A percentile compares a stretch with the other conserved stretches of the same genome.
Evolutionary conservation across 257 asterid species (phyloP).

Genomic region (Mitragyna speciosa): DNA sequence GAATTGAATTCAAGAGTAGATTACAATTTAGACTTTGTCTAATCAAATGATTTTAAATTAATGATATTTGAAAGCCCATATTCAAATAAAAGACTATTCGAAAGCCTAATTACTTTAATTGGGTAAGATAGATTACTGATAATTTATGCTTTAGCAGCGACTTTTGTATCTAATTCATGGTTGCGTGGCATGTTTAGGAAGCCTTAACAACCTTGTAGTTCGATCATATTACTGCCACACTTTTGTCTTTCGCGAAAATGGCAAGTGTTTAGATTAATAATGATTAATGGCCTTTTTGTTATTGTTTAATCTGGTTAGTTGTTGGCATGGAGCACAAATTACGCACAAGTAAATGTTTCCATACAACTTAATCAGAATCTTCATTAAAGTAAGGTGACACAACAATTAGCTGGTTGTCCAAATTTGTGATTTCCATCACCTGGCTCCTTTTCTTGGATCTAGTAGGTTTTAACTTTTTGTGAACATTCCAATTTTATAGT

Average conservation of each 20-base stretch:
- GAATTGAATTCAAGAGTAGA: constrained; percentile 21
- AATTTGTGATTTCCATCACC: background rate
- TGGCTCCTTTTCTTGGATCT: background rate
- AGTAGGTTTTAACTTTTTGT: background rate
- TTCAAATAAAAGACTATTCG: background rate
- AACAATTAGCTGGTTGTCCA: background rate
- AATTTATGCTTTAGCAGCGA: background rate
- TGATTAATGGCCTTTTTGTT: background rate
- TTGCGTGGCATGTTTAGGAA: background rate
- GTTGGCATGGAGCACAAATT: background rate
- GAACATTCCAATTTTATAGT: background rate
- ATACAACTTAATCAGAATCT: constrained; percentile 14
- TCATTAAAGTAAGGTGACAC: background rate
- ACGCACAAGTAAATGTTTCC: background rate
- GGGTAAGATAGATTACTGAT: constrained; percentile 4
- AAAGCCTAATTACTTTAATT: background rate
- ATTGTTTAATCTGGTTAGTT: background rate
- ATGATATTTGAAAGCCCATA: too few species aligned
- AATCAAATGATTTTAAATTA: too few species aligned
- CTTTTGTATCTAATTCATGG: background rate
- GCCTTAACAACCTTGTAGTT: background rate
- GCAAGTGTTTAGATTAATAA: background rate
- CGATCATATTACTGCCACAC: background rate
- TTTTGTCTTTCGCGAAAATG: constrained; percentile 14
- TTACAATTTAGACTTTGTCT: background rate